Percentiles rank a stretch among this genome's conserved stretches.
Evolutionary conservation across 305 asterid genomes (phyloP).

Genomic region (Fraxinus sp.): DNA sequence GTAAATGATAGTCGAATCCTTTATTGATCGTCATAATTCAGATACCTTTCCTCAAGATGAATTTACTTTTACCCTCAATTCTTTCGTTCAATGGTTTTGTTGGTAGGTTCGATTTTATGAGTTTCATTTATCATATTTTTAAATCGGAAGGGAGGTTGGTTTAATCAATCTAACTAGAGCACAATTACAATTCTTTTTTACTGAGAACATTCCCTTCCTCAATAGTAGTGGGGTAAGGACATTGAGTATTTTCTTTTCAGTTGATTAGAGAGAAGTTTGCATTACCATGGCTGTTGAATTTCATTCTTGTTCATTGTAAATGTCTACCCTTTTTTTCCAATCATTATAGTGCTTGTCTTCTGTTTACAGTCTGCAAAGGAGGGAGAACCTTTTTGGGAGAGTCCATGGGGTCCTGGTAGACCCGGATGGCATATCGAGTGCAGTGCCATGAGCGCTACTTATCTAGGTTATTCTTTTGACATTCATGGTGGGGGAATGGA

Average conservation of each 20-base stretch:
- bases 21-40: neutral
- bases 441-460: conserved; percentile 98
- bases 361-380: conserved; percentile 83
- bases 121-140: neutral
- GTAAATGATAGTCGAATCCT: conserved; percentile 5
- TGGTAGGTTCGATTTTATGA: neutral
- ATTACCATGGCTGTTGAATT: conserved; percentile 5
- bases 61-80: conserved; percentile 5
- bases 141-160: conserved; percentile 4
- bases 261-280: neutral
- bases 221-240: neutral
- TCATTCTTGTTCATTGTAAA: neutral
- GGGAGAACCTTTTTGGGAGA: conserved; percentile 96
- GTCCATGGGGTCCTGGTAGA: conserved; percentile 99
- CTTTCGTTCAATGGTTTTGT: conserved; percentile 5
- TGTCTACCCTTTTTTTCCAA: neutral
- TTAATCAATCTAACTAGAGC: neutral
- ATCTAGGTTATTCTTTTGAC: conserved; percentile 84
- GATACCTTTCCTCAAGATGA: neutral
- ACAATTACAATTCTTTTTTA: neutral
- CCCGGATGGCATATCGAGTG: conserved; percentile 99
- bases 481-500: conserved; percentile 99
- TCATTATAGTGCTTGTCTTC: neutral
- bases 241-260: neutral
- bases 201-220: conserved; percentile 1